phyloP scores from a whole-genome alignment of 305 asterid genomes.

The Fraxinus paxiana region DNA sequence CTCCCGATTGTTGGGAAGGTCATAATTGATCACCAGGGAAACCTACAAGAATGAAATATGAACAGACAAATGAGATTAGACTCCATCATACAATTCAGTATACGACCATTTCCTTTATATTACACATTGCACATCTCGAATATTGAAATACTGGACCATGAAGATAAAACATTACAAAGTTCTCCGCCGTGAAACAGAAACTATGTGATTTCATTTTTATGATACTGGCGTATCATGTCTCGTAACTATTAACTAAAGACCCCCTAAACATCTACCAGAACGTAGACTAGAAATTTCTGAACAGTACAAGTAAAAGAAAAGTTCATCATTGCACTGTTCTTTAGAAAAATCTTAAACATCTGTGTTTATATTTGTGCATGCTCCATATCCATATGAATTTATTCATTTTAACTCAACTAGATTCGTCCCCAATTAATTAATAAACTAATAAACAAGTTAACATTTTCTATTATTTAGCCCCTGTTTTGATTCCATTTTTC shows the following conservation, averaged over 20 bases:
- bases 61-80: neutral
- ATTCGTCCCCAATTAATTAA: neutral
- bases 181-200: neutral
- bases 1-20: constrained; percentile 90
- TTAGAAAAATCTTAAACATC: neutral
- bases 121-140: neutral
- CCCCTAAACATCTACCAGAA: neutral
- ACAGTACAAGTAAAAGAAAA: neutral
- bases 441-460: neutral
- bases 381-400: neutral
- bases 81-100: constrained; percentile 16
- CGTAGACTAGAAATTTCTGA: neutral
- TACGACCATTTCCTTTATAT: neutral
- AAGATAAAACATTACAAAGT: neutral
- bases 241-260: neutral
- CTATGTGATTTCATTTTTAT: neutral
- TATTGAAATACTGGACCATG: neutral
- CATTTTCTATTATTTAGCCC: neutral
- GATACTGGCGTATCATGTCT: neutral
- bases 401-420: neutral
- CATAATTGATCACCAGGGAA: constrained; percentile 86
- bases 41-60: constrained; percentile 44
- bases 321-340: neutral
- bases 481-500: too few relatives aligned
- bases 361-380: neutral